Base-by-base conservation (phyloP, 225 moss, liverwort and hornwort species). In the Ulota crispa region DNA sequence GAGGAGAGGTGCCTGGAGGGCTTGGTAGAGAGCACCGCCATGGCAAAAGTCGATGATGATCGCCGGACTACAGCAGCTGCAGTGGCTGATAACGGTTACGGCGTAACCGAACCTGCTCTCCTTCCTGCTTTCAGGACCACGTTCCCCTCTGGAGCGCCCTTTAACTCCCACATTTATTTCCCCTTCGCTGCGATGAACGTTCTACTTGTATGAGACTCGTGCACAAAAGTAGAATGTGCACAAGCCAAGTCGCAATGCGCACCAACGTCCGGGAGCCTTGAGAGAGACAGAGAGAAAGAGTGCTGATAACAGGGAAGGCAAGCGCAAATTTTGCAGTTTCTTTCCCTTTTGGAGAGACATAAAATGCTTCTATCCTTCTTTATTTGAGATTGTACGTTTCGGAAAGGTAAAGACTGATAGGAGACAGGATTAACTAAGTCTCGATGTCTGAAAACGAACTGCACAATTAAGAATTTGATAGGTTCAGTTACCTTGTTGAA, bases 11-110 rank as follows among this genome's bases (percentile, higher is more conserved):
- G 88, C 69, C 73, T 80, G 74, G 56, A 70, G 74, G 55, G 75
- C 84, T 85, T 87, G 73, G 70, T 50, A 72, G 80, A 65, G 74
- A 54, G 26, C 73, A 76, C 52, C 36, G 82, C 77, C 83, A 81
- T 82, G 41, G 79, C 78, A 28, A 82, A 28, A 82, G 32, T 71
- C 56, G 80, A 81, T 59, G 70, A 78, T 15, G 74, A 78, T 57
- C 69, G 52, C 50, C 52, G 60, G 70, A 79, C 67, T 47, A 54
- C 82, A 82, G 76, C 68, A 72, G 73, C 85, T 80, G 24, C 70
- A 45, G 45, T 45, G 69, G 69, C 39, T 85, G 80, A 79, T 90
- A 88, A 90, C 88, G 73, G 90, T 88, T 70, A 90, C 61, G 23
- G 45, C 78, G 12, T 87, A 89, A 89, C 80, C 55, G 87, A 80